Conservation (phyloP, 495 filamentous ascomycete species). For the Astrocystis sublimbata region DNA sequence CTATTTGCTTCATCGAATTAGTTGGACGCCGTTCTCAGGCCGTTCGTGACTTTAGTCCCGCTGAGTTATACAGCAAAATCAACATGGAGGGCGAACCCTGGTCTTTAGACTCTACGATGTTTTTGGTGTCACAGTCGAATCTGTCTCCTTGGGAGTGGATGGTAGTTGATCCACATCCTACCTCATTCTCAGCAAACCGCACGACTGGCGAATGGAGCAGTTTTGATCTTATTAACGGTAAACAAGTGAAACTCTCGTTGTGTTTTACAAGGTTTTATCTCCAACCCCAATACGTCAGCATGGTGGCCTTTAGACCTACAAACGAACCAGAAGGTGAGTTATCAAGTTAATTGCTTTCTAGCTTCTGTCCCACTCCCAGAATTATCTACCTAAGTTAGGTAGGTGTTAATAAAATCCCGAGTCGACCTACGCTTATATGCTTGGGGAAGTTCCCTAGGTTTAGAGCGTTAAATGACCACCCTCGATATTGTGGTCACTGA, state of each 20-base stretch:
- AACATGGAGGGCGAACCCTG: neutral
- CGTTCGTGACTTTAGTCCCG: neutral
- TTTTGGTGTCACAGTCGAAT: neutral
- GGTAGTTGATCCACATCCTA: neutral
- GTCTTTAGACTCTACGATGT: slow-evolving; percentile 5
- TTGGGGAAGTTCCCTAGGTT: too few relatives aligned
- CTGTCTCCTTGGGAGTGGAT: neutral
- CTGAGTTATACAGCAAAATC: neutral
- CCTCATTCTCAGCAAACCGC: neutral
- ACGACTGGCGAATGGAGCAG: slow-evolving; percentile 1
- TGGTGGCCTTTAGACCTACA: neutral
- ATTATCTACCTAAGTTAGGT: too few relatives aligned
- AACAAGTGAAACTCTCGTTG: neutral
- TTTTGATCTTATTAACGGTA: neutral
- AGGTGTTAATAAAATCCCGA: too few relatives aligned
- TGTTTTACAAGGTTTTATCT: slow-evolving; percentile 1
- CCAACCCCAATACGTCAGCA: neutral
- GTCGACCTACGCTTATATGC: too few relatives aligned
- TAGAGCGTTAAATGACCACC: too few relatives aligned
- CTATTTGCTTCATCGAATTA: slow-evolving; percentile 8
- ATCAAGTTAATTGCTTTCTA: too few relatives aligned
- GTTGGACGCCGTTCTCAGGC: neutral
- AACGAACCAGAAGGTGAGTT: neutral
- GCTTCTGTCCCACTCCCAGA: too few relatives aligned
- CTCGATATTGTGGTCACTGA: too few relatives aligned